Evolutionary conservation across 257 asterid species (phyloP).

Genomic region (Lavandula angustifolia): DNA sequence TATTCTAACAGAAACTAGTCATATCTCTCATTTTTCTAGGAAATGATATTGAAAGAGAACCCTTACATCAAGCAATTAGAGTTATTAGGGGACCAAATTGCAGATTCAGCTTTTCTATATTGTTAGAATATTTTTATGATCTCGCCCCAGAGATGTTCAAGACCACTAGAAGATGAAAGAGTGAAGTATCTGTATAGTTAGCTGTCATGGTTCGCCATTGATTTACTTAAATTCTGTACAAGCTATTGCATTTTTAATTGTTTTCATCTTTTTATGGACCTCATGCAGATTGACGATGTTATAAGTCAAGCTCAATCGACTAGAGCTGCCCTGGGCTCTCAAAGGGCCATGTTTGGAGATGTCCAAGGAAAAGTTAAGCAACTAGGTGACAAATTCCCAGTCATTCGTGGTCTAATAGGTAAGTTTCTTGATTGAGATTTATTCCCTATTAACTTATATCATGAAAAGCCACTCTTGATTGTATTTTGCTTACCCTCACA

Average conservation of each 20-base stretch:
- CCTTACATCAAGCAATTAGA: constrained; percentile 17
- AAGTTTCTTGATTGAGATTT: constrained; percentile 27
- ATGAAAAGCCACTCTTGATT: constrained; percentile 10
- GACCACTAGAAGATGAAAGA: not conserved
- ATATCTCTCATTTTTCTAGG: constrained; percentile 2
- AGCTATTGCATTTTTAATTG: constrained; percentile 15
- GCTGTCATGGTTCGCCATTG: not conserved
- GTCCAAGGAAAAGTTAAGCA: constrained; percentile 92
- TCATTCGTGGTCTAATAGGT: constrained; percentile 91
- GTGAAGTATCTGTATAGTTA: not conserved
- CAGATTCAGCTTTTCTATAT: not conserved
- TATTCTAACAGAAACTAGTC: constrained; percentile 1
- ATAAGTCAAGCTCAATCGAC: constrained; percentile 98
- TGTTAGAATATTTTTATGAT: not conserved
- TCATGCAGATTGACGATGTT: constrained; percentile 82
- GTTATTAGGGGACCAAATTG: constrained; percentile 9
- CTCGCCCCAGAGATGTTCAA: constrained; percentile 4
- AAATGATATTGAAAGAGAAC: constrained; percentile 11
- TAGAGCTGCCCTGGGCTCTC: constrained; percentile 78
- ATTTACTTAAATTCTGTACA: constrained; percentile 4
- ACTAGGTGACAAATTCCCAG: constrained; percentile 85
- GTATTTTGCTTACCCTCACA: constrained; percentile 38
- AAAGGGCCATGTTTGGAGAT: constrained; percentile 84
- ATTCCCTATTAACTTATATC: constrained; percentile 1
- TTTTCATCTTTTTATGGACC: constrained; percentile 14